Evolutionary conservation across 768 basidiomycete genomes (phyloP), one percentile per base, ranked within the genome.

Genomic region (Polyporus arcularius): DNA sequence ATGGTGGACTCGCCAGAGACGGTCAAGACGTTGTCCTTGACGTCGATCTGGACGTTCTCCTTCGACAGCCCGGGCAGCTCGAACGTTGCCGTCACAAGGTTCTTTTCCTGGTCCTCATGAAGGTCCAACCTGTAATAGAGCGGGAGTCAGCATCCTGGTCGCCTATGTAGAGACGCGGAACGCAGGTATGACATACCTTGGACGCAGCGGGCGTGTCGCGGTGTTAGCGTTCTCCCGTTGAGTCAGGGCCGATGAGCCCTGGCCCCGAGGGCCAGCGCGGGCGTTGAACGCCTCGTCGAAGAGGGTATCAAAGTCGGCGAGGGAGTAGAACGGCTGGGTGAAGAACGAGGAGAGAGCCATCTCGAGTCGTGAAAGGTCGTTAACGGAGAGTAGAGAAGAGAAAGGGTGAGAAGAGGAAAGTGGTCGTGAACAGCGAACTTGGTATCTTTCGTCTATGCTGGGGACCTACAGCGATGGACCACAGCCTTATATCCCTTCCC

Each of bases 51-150:
- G 57, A 86, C 73, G 57, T 84, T 72, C 50, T 83, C 80, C 30
- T 80, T 78, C 59, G 74, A 74, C 47, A 85, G 40, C 15, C 84
- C 85, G 1, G 86, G 83, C 21, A 87, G 71, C 60, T 87, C 85
- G 64, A 85, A 82, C 12, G 75, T 68, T 32, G 83, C 85, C 1
- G 79, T 82, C 54, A 87, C 78, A 18, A 74, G 67, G 62, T 83
- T 82, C 26, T 70, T 71, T 21, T 80, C 75, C 3, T 64, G 38
- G 54, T 83, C 72, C 63, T 85, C 82, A 60, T 82, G 79, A 11
- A 48, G 46, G 26, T 85, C 82, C 78, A 85, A 80, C 60, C 84
- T 84, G 55, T 58, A 26, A 1, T 26, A 10, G 21, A 4, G 6
- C 8, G 3, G 3, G 26, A 6, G 35, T 46, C 28, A 49, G 18